Evolutionary conservation across 2,329 filamentous ascomycete genomes (phyloP).

Genomic region (Lecanicillium sp.): DNA sequence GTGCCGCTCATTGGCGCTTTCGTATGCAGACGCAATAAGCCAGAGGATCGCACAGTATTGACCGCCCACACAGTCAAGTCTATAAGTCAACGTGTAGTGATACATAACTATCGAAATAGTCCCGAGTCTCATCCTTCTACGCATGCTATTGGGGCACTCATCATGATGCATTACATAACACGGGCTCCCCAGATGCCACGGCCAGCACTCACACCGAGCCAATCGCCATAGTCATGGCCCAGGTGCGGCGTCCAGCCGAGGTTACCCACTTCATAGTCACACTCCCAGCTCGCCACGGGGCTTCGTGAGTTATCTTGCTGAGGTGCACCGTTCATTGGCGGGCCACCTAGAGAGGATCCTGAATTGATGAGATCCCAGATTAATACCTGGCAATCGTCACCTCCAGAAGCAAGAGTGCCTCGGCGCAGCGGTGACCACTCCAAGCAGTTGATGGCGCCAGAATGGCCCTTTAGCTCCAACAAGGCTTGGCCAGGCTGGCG

Average conservation of each 20-base stretch:
- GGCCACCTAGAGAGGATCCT: slow-evolving; percentile 32
- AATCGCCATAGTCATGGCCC: slow-evolving; percentile 66
- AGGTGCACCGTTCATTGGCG: slow-evolving; percentile 40
- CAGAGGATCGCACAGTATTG: too few relatives aligned
- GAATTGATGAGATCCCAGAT: slow-evolving; percentile 85
- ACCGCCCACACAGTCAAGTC: too few relatives aligned
- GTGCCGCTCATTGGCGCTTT: too few relatives aligned
- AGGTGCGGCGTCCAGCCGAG: slow-evolving; percentile 75
- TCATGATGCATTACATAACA: slow-evolving; percentile 18
- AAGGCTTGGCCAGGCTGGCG: slow-evolving; percentile 93
- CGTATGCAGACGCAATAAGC: too few relatives aligned
- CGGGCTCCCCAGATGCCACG: slow-evolving; percentile 74
- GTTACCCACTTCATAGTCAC: slow-evolving; percentile 81
- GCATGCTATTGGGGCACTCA: too few relatives aligned
- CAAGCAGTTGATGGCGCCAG: slow-evolving; percentile 78
- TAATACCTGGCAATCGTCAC: slow-evolving; percentile 83
- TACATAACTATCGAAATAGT: too few relatives aligned
- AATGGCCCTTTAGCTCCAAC: slow-evolving; percentile 85
- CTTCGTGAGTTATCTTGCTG: slow-evolving; percentile 52
- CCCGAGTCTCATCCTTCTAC: slow-evolving; percentile 16
- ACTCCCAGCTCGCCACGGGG: slow-evolving; percentile 72
- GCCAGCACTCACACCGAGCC: slow-evolving; percentile 76
- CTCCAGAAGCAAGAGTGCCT: slow-evolving; percentile 85
- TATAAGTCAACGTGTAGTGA: too few relatives aligned
- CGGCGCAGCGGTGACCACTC: slow-evolving; percentile 89